Evolutionary conservation across 352 stramenopile genomes (phyloP).

Genomic region (Phytophthora litchii): DNA sequence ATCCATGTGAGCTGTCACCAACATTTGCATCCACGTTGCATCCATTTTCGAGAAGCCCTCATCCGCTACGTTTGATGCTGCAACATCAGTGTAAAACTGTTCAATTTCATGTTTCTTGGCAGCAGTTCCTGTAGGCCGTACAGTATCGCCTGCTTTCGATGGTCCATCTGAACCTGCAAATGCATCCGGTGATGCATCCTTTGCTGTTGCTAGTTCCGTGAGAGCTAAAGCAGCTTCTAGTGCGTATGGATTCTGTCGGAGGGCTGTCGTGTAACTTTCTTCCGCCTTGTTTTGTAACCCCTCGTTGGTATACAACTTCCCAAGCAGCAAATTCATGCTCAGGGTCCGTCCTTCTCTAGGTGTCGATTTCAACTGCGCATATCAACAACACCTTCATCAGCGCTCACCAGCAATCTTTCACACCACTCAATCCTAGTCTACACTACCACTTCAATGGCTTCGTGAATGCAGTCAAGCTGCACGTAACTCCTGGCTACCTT

Average conservation of each 20-base stretch:
- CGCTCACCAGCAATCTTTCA: background rate
- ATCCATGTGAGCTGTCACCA: conserved; percentile 63
- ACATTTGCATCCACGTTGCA: conserved; percentile 58
- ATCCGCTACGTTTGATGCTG: conserved; percentile 14
- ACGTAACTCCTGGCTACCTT: conserved; percentile 80
- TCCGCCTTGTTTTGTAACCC: conserved; percentile 70
- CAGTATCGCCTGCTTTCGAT: conserved; percentile 17
- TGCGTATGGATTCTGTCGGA: conserved; percentile 77
- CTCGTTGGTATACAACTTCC: conserved; percentile 66
- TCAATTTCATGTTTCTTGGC: conserved; percentile 54
- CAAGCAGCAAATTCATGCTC: conserved; percentile 70
- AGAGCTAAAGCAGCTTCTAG: conserved; percentile 80
- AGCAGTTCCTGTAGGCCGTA: background rate
- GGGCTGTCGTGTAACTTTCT: conserved; percentile 54
- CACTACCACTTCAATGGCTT: conserved; percentile 68
- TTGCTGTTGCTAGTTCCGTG: conserved; percentile 54
- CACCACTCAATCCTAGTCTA: conserved; percentile 3
- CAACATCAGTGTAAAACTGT: conserved; percentile 45
- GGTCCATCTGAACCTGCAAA: conserved; percentile 25
- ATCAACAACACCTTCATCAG: conserved; percentile 2
- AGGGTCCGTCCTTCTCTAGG: conserved; percentile 43
- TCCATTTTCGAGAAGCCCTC: conserved; percentile 29
- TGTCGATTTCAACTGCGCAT: conserved; percentile 58
- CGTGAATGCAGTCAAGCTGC: conserved; percentile 54
- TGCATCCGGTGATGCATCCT: conserved; percentile 40